Conservation (phyloP, 208 protist genomes). For the Acanthamoeba rhysodes region DNA sequence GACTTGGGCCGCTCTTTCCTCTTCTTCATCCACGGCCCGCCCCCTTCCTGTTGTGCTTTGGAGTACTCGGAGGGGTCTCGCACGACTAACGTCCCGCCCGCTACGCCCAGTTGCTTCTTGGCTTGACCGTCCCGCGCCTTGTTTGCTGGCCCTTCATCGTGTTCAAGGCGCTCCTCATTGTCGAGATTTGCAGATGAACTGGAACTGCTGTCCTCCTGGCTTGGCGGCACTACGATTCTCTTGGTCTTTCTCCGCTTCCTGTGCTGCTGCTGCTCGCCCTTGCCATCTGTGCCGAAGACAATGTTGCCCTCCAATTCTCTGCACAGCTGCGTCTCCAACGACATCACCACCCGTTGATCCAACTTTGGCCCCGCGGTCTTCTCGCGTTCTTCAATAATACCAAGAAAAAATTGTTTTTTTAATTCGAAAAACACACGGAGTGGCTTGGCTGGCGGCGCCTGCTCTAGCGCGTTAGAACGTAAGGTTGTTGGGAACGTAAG, state of each 20-base stretch:
- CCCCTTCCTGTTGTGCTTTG: background rate
- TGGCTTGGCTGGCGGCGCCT: no score
- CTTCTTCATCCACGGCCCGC: slow-evolving; percentile 53
- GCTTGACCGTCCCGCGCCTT: background rate
- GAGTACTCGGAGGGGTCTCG: background rate
- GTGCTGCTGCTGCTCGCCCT: background rate
- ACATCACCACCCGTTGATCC: background rate
- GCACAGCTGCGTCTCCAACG: background rate
- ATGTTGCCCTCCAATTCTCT: background rate
- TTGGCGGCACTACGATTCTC: background rate
- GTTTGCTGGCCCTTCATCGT: background rate
- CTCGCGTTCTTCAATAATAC: no score
- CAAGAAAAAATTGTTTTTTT: no score
- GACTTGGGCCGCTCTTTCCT: slow-evolving; percentile 46
- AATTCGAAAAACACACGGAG: no score
- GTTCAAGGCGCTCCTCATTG: background rate
- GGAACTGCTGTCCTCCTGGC: background rate
- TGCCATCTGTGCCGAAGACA: background rate
- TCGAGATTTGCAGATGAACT: background rate
- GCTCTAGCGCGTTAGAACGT: no score
- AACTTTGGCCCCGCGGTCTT: no score
- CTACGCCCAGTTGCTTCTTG: no score
- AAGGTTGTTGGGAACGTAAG: no score
- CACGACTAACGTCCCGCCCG: background rate
- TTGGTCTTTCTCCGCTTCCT: background rate